Evolutionary conservation across 2,329 filamentous ascomycete genomes (phyloP).

Genomic region (Arthrobotrys musiformis): DNA sequence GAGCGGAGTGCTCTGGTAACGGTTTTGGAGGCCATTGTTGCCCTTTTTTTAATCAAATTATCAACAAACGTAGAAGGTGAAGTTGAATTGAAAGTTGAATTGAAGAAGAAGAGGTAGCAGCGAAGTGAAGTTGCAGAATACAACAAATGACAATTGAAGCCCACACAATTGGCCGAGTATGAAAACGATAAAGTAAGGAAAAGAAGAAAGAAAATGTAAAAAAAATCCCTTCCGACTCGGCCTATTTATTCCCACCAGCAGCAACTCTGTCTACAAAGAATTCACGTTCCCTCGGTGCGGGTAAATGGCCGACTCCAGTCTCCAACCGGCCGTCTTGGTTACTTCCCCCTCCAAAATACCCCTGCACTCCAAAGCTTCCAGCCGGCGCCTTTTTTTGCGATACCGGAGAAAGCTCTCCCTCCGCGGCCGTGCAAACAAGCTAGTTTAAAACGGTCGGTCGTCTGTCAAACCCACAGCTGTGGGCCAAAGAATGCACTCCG

Average conservation of each 20-base stretch:
- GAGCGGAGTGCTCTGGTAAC: slow-evolving; percentile 45
- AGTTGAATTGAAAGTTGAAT: too few relatives aligned
- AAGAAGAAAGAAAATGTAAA: slow-evolving; percentile 24
- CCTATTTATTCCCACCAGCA: slow-evolving; percentile 44
- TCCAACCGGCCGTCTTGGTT: background rate
- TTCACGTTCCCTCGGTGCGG: slow-evolving; percentile 10
- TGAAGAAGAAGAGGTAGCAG: too few relatives aligned
- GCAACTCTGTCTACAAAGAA: background rate
- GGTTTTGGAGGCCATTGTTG: slow-evolving; percentile 49
- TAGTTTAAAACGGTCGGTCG: background rate
- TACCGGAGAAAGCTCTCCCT: slow-evolving; percentile 52
- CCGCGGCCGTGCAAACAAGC: slow-evolving; percentile 14
- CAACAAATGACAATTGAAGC: slow-evolving; percentile 17
- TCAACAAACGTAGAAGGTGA: too few relatives aligned
- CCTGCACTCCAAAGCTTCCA: background rate
- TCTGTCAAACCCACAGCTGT: background rate
- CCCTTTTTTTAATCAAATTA: background rate
- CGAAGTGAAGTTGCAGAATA: background rate
- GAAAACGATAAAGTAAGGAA: background rate
- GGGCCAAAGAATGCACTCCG: background rate
- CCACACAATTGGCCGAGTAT: slow-evolving; percentile 9
- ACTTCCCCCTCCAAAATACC: background rate
- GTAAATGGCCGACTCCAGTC: slow-evolving; percentile 45
- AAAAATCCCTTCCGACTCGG: slow-evolving; percentile 41
- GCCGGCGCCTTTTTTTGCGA: slow-evolving; percentile 40